These are phyloP conservation scores for Geopyxis carbonaria DNA, from an alignment of 495 filamentous ascomycete species.

Conservation along the genomic window DNA sequence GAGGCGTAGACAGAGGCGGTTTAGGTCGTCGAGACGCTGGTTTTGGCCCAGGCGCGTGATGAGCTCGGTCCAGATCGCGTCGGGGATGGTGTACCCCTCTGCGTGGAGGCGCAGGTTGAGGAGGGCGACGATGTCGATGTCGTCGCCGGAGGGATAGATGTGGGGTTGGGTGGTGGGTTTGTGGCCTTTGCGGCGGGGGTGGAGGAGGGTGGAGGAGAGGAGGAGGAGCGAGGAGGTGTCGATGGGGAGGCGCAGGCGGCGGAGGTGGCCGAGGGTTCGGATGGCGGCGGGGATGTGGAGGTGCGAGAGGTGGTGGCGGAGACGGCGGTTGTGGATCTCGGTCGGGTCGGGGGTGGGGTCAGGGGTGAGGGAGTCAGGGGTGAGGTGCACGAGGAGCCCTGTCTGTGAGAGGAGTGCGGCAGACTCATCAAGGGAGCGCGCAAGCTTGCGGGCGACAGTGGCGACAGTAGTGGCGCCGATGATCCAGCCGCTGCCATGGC, in stretches of 20 bases:
- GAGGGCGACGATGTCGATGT: constrained; percentile 11
- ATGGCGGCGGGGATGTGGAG: no score
- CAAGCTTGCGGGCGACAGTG: constrained; percentile 11
- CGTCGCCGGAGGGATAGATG: constrained; percentile 7
- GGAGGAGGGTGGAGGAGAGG: constrained; percentile 10
- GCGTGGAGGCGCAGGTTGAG: constrained; percentile 17
- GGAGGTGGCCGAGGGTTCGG: no score
- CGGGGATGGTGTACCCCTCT: constrained; percentile 9
- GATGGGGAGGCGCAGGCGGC: no score
- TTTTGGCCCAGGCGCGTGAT: constrained; percentile 20
- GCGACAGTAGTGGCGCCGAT: constrained; percentile 15
- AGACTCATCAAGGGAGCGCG: constrained; percentile 10
- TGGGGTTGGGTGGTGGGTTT: constrained; percentile 6
- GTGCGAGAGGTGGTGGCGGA: no score
- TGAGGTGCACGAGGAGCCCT: constrained; percentile 6
- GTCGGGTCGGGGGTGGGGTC: no score
- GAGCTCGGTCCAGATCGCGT: constrained; percentile 15
- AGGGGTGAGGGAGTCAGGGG: constrained; percentile 9
- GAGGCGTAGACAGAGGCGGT: constrained; percentile 10
- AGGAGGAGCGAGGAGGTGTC: no score
- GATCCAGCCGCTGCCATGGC: constrained; percentile 9
- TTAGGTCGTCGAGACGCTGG: constrained; percentile 12
- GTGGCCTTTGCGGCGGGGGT: constrained; percentile 9
- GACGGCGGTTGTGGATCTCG: no score
- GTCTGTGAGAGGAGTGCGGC: constrained; percentile 11